A percentile compares a stretch with the other conserved stretches of the same genome.
Conservation (phyloP, 169 alveolate genomes). For the Plasmodium chabaudi region DNA sequence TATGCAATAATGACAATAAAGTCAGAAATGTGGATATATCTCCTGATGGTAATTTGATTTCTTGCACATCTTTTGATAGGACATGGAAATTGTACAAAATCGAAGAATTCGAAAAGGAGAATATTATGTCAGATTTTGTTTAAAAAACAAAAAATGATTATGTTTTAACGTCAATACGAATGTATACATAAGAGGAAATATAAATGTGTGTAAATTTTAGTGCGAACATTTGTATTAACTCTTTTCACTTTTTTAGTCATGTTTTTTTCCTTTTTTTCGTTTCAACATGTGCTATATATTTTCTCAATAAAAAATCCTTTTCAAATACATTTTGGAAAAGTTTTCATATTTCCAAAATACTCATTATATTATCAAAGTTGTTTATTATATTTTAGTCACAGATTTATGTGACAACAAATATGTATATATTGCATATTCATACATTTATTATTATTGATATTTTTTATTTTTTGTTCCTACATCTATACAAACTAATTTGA, state of each 20-base stretch:
- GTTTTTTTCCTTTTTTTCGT: too few species aligned
- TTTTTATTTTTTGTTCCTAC: too few species aligned
- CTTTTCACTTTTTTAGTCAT: neutral
- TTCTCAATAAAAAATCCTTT: too few species aligned
- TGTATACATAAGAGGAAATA: neutral
- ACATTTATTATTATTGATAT: too few species aligned
- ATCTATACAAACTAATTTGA: too few species aligned
- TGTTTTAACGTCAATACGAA: neutral
- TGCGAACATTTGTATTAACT: neutral
- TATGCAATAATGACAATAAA: constrained; percentile 81
- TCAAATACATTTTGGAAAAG: too few species aligned
- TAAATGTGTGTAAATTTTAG: neutral
- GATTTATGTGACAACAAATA: too few species aligned
- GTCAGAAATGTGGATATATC: constrained; percentile 83
- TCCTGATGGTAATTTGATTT: constrained; percentile 81
- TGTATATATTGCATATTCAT: too few species aligned
- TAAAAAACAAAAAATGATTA: constrained; percentile 4
- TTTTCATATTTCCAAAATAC: too few species aligned
- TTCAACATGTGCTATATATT: too few species aligned
- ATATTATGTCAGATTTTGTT: constrained; percentile 51
- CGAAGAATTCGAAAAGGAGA: constrained; percentile 31
- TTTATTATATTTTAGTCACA: too few species aligned
- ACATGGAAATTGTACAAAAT: constrained; percentile 83
- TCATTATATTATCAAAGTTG: too few species aligned
- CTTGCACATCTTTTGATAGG: constrained; percentile 86